phyloP scores from a whole-genome alignment of 208 protist species.

The Willaertia magna region DNA sequence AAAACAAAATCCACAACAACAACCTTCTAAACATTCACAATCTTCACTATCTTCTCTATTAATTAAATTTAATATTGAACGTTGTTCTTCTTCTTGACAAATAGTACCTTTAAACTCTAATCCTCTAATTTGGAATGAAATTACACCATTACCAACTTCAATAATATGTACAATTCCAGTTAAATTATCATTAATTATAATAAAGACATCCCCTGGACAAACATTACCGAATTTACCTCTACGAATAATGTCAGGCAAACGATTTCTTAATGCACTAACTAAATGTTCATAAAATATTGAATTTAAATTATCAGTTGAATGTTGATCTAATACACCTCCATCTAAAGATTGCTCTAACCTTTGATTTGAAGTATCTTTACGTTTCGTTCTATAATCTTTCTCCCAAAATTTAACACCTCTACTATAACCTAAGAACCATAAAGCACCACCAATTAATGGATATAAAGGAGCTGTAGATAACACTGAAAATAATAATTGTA shows the following conservation, averaged over 20 bases:
- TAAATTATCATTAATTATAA: background rate
- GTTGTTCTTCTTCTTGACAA: background rate
- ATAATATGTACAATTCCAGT: background rate
- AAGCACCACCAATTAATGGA: background rate
- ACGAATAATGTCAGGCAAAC: background rate
- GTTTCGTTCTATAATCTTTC: background rate
- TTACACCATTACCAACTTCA: slow-evolving; percentile 2
- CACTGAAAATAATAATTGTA: background rate
- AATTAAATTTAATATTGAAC: background rate
- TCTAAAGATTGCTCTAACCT: background rate
- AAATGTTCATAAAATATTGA: slow-evolving; percentile 6
- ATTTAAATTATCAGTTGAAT: background rate
- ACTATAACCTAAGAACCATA: background rate
- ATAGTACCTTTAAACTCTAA: slow-evolving; percentile 10
- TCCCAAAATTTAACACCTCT: background rate
- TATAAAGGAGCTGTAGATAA: background rate
- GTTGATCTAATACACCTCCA: background rate
- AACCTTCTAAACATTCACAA: too few species aligned
- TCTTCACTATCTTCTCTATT: background rate
- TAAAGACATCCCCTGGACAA: background rate
- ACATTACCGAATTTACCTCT: background rate
- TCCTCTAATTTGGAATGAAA: background rate
- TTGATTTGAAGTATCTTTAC: background rate
- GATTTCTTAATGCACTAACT: background rate
- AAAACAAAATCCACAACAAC: too few species aligned